A percentile compares a stretch with the other conserved stretches of the same genome.
Evolutionary conservation across 768 basidiomycete species (phyloP).

Genomic region (Suillus placidus): DNA sequence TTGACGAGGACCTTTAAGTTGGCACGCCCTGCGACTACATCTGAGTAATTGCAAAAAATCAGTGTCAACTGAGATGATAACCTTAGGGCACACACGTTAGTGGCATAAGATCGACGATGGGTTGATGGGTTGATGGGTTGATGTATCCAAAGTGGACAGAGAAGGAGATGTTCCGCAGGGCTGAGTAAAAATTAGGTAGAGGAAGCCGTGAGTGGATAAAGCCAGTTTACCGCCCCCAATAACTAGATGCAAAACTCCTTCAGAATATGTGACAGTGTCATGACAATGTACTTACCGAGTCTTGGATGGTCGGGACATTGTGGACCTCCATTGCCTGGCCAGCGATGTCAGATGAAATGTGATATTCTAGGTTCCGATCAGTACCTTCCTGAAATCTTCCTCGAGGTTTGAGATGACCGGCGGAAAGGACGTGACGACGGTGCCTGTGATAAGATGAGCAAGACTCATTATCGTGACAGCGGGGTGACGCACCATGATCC

Average conservation of each 20-base stretch:
- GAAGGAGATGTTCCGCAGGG: background rate
- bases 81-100: background rate
- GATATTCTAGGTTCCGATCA: background rate
- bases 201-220: background rate
- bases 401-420: background rate
- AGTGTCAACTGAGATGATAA: background rate
- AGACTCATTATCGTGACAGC: background rate
- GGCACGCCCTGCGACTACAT: slow-evolving; percentile 24
- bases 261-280: background rate
- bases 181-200: background rate
- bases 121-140: background rate
- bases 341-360: background rate
- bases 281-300: background rate
- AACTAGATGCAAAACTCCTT: background rate
- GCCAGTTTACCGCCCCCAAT: background rate
- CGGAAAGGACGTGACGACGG: background rate
- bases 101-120: background rate
- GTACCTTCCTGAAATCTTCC: background rate
- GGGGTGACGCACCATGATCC: background rate
- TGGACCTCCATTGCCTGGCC: background rate
- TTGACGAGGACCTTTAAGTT: slow-evolving; percentile 33
- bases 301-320: background rate
- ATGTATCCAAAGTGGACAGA: background rate
- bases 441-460: background rate
- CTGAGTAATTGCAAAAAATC: slow-evolving; percentile 10